Conservation (phyloP, 2,329 filamentous ascomycete species). For the Ceratocystis alfenasii region DNA sequence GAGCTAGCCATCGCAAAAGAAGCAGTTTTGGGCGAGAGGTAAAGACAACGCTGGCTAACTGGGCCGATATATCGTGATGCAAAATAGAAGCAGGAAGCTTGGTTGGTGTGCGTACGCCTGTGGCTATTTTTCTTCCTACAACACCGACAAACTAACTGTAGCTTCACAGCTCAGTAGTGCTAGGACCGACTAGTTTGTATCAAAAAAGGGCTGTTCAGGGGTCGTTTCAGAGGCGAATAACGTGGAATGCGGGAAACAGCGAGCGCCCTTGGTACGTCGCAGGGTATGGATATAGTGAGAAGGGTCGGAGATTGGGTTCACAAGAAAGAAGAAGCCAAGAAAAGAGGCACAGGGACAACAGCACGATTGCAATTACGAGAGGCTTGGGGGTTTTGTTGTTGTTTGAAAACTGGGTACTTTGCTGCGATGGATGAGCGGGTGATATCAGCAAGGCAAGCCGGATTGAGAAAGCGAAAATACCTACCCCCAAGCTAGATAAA, state of each 20-base stretch:
- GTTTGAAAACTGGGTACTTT: neutral
- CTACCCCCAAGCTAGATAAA: neutral
- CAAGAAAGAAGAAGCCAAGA: neutral
- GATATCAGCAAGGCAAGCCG: neutral
- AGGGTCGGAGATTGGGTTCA: neutral
- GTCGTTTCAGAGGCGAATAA: slow-evolving; percentile 11
- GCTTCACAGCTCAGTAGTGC: slow-evolving; percentile 2
- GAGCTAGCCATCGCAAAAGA: slow-evolving; percentile 56
- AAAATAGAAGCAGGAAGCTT: neutral
- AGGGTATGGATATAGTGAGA: neutral
- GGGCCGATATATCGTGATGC: neutral
- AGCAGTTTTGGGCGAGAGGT: neutral
- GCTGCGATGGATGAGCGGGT: neutral
- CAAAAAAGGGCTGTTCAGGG: slow-evolving; percentile 10
- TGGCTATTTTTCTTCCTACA: slow-evolving; percentile 14
- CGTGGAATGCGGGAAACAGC: slow-evolving; percentile 4
- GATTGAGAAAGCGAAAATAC: neutral
- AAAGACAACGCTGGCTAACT: slow-evolving; percentile 17
- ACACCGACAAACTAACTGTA: slow-evolving; percentile 19
- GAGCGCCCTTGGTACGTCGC: neutral
- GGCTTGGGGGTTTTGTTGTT: neutral
- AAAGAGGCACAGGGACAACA: neutral
- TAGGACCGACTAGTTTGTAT: slow-evolving; percentile 1
- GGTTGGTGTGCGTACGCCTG: neutral
- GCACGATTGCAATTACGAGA: neutral